These are phyloP conservation scores for Lachancea mirantina DNA, from an alignment of 805 yeast genomes.

Conservation along the genomic window DNA sequence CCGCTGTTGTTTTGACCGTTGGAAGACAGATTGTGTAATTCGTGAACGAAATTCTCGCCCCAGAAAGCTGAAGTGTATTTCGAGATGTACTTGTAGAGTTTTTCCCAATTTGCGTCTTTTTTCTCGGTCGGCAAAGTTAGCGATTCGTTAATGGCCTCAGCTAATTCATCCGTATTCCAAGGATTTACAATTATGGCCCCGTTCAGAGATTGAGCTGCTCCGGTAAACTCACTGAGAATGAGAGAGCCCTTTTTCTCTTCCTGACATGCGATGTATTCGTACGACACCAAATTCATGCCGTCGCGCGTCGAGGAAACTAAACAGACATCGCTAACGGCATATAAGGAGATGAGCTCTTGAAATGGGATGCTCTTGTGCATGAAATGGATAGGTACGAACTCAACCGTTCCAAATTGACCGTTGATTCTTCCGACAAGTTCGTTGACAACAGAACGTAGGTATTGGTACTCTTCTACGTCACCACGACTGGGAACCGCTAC, in stretches of 20 bases:
- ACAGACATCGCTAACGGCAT: constrained; percentile 82
- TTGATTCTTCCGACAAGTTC: constrained; percentile 95
- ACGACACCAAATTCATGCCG: constrained; percentile 96
- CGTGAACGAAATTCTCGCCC: constrained; percentile 95
- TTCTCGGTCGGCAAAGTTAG: constrained; percentile 81
- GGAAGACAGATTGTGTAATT: constrained; percentile 45
- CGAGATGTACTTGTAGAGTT: constrained; percentile 77
- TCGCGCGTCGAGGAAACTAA: constrained; percentile 91
- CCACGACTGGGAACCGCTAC: constrained; percentile 97
- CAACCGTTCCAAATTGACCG: constrained; percentile 93
- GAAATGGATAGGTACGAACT: constrained; percentile 95
- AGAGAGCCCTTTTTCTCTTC: constrained; percentile 76
- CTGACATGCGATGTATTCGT: constrained; percentile 96
- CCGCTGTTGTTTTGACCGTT: too few species aligned
- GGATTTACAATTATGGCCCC: constrained; percentile 96
- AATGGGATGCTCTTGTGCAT: constrained; percentile 89
- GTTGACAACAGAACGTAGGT: constrained; percentile 85
- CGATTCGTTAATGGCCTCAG: constrained; percentile 79
- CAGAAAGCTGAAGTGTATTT: constrained; percentile 94
- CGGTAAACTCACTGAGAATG: constrained; percentile 90
- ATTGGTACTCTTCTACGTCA: constrained; percentile 96
- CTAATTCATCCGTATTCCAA: constrained; percentile 94
- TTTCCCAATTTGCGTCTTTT: constrained; percentile 67
- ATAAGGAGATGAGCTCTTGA: constrained; percentile 83
- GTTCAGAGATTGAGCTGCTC: constrained; percentile 97